Conservation (phyloP, 352 stramenopile genomes). For the Elongisporangium prolatum region DNA sequence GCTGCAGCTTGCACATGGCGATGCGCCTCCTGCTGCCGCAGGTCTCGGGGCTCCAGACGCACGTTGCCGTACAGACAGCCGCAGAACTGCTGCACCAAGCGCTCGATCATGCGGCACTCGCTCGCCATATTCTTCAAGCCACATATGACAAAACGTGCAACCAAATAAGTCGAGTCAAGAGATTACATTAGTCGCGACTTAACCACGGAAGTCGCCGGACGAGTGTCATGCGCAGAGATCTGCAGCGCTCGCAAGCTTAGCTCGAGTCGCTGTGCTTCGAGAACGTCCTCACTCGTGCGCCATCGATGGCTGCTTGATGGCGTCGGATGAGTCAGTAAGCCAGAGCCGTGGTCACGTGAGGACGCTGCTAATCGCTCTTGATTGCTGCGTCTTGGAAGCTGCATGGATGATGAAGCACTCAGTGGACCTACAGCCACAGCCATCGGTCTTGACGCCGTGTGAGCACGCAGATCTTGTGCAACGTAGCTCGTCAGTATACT, state of each 20-base stretch:
- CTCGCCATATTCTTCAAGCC: conserved; percentile 5
- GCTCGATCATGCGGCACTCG: conserved; percentile 2
- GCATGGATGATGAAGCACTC: not conserved
- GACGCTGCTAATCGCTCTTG: not conserved
- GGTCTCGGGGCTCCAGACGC: conserved; percentile 8
- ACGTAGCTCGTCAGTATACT: conserved; percentile 67
- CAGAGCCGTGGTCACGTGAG: not conserved
- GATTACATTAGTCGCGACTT: not conserved
- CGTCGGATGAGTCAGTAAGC: not conserved
- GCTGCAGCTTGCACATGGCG: not conserved
- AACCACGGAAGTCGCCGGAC: not conserved
- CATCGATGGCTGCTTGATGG: not conserved
- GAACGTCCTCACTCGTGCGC: not conserved
- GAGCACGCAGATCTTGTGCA: conserved; percentile 69
- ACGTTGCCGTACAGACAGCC: conserved; percentile 10
- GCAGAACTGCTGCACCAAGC: conserved; percentile 14
- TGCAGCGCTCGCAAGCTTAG: not conserved
- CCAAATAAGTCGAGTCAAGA: not conserved
- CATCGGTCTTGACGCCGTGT: conserved; percentile 12
- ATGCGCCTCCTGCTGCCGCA: not conserved
- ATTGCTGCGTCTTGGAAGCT: not conserved
- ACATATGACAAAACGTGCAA: not conserved
- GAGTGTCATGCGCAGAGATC: not conserved
- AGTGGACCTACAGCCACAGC: not conserved
- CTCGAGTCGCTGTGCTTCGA: not conserved